Evolutionary conservation across 148 eudicot species (phyloP).

Genomic region (Nepenthes gracilis): DNA sequence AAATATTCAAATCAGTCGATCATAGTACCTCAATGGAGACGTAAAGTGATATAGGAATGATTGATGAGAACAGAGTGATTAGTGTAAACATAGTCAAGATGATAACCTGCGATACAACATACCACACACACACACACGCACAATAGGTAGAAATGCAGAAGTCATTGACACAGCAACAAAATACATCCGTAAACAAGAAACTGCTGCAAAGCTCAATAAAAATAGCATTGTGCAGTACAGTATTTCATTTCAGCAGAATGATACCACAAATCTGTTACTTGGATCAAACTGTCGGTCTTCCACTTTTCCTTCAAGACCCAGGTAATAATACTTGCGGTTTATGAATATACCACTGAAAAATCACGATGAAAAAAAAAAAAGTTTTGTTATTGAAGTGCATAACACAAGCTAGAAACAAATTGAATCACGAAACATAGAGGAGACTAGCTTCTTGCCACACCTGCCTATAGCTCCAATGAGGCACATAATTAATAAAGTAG

Average conservation of each 20-base stretch:
- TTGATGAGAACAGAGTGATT: conserved; percentile 89
- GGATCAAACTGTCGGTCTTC: conserved; percentile 68
- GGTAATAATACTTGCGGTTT: conserved; percentile 47
- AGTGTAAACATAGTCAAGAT: conserved; percentile 83
- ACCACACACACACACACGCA: too few relatives aligned
- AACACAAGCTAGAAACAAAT: background rate
- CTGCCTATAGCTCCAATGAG: conserved; percentile 92
- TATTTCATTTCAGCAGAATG: background rate
- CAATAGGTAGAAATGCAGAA: background rate
- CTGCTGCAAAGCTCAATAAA: background rate
- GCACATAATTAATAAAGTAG: conserved; percentile 78
- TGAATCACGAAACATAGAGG: background rate
- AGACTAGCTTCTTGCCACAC: conserved; percentile 26
- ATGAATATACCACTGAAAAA: conserved; percentile 64
- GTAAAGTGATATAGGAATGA: conserved; percentile 95
- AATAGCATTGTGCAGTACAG: background rate
- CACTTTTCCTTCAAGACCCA: conserved; percentile 47
- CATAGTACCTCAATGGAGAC: conserved; percentile 87
- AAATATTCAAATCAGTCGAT: background rate
- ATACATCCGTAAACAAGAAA: too few relatives aligned
- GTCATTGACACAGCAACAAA: too few relatives aligned
- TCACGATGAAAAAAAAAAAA: conserved; percentile 14
- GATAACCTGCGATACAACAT: conserved; percentile 41
- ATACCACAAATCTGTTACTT: conserved; percentile 75
- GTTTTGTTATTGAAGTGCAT: background rate